Conservation (phyloP, 345 rosid genomes). For the Physaria fendleri region DNA sequence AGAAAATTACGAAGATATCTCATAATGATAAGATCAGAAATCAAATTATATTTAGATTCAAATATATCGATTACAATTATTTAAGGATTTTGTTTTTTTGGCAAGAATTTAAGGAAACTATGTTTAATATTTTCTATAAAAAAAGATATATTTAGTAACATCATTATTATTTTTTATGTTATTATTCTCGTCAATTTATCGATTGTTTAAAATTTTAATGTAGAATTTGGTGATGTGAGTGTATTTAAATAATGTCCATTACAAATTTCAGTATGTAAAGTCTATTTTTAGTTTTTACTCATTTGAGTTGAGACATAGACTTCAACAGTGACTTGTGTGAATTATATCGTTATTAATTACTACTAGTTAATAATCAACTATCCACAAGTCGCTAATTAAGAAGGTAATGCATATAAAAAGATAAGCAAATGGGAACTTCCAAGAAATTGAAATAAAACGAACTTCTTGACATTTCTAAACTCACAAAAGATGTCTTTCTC, state of each 20-base stretch:
- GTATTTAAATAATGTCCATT: not conserved
- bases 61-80: too few relatives aligned
- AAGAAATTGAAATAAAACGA: not conserved
- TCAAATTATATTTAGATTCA: too few relatives aligned
- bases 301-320: not conserved
- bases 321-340: conserved; percentile 13
- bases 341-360: not conserved
- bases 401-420: not conserved
- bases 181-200: too few relatives aligned
- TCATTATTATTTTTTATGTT: too few relatives aligned
- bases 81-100: too few relatives aligned
- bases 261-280: not conserved
- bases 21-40: too few relatives aligned
- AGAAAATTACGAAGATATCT: too few relatives aligned
- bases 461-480: not conserved
- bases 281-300: not conserved
- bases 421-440: not conserved
- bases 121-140: too few relatives aligned
- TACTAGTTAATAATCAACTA: not conserved
- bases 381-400: not conserved
- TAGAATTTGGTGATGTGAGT: conserved; percentile 14
- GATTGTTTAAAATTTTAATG: not conserved
- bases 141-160: too few relatives aligned
- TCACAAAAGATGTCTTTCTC: not conserved
- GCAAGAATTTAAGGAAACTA: too few relatives aligned